Percentiles rank a stretch among this genome's conserved stretches.
phyloP scores from a whole-genome alignment of 23 red algal genomes.

The Gracilaria caudata region DNA sequence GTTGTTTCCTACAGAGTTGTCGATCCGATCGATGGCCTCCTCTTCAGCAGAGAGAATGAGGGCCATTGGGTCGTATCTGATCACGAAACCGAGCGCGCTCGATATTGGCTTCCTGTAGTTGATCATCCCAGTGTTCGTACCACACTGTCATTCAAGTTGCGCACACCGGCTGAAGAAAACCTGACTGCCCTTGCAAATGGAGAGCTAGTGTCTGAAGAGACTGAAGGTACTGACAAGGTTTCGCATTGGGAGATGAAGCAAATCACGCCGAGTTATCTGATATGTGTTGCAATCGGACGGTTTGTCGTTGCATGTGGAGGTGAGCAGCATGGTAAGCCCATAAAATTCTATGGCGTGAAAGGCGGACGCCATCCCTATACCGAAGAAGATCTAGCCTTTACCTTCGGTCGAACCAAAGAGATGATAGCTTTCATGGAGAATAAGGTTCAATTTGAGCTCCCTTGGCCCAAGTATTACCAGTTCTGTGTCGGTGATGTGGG shows the following conservation, averaged over 20 bases:
- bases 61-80: constrained; percentile 65
- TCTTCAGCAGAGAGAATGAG: constrained; percentile 44
- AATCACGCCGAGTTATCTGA: constrained; percentile 67
- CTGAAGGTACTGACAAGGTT: constrained; percentile 8
- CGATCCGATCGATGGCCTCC: constrained; percentile 64
- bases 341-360: constrained; percentile 51
- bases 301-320: constrained; percentile 67
- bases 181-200: constrained; percentile 76
- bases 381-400: constrained; percentile 68
- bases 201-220: constrained; percentile 13
- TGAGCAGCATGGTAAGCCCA: constrained; percentile 52
- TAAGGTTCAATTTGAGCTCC: constrained; percentile 62
- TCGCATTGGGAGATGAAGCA: constrained; percentile 69
- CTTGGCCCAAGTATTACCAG: constrained; percentile 86
- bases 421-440: constrained; percentile 75
- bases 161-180: constrained; percentile 43
- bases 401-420: constrained; percentile 71
- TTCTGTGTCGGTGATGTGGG: constrained; percentile 69
- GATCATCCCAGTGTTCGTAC: constrained; percentile 78
- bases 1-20: constrained; percentile 50
- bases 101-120: constrained; percentile 81
- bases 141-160: constrained; percentile 54
- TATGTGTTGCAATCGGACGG: constrained; percentile 68
- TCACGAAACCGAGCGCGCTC: constrained; percentile 81
- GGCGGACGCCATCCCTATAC: constrained; percentile 53